phyloP scores from a whole-genome alignment of 345 rosid genomes.

The Eucalyptus sideroxylon region DNA sequence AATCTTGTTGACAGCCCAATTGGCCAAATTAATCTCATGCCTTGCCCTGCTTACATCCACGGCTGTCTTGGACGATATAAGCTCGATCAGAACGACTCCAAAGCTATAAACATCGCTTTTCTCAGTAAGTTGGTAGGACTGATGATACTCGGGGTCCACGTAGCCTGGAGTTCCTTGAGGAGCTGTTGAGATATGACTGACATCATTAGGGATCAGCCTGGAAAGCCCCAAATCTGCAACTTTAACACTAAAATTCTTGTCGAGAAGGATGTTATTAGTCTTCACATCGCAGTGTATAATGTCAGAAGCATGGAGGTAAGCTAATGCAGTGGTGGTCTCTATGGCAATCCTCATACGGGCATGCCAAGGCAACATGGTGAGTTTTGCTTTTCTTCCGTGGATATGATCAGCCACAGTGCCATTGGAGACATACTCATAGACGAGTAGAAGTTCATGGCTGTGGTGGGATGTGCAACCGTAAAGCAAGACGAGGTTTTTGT shows the following conservation, averaged over 20 bases:
- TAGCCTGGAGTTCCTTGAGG: slow-evolving; percentile 3
- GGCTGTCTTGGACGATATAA: neutral
- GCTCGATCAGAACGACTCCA: neutral
- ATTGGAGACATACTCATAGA: neutral
- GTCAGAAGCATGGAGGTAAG: slow-evolving; percentile 2
- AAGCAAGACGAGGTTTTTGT: neutral
- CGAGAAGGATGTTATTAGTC: slow-evolving; percentile 1
- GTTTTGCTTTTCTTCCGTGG: neutral
- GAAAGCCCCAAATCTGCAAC: slow-evolving; percentile 5
- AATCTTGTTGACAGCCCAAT: neutral
- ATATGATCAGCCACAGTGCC: slow-evolving; percentile 2
- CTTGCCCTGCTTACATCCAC: neutral
- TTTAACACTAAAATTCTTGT: neutral
- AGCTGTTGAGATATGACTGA: slow-evolving; percentile 2
- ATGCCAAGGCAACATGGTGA: neutral
- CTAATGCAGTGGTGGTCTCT: neutral
- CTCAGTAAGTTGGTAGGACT: slow-evolving; percentile 1
- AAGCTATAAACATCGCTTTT: slow-evolving; percentile 1
- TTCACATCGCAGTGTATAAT: neutral
- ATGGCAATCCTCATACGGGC: neutral
- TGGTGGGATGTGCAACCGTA: slow-evolving; percentile 1
- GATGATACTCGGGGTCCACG: neutral
- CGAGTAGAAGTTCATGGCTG: neutral
- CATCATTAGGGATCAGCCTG: neutral
- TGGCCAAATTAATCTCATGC: neutral